Conservation (phyloP, 148 eudicot species). For the Vaccinium corymbosum region DNA sequence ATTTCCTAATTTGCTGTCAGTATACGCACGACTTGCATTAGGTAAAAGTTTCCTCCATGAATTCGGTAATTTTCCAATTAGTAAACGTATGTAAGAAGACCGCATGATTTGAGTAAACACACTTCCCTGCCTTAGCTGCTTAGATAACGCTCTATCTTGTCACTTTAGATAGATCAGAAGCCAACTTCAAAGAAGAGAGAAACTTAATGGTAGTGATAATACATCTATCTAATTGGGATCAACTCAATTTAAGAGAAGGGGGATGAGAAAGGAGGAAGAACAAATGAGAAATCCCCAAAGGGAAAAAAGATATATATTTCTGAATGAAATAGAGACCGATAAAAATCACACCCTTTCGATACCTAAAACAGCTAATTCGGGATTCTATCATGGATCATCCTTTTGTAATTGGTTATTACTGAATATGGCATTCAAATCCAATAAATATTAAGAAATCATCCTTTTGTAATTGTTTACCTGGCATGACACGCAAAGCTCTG, state of each 20-base stretch:
- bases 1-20: too few species aligned
- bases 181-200: neutral
- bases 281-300: neutral
- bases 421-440: neutral
- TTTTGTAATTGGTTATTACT: neutral
- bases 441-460: neutral
- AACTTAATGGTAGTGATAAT: neutral
- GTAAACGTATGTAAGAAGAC: neutral
- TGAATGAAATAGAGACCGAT: neutral
- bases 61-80: neutral
- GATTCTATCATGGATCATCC: neutral
- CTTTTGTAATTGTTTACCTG: slow-evolving; percentile 46
- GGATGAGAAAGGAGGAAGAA: neutral
- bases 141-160: neutral
- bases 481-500: slow-evolving; percentile 82
- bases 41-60: neutral
- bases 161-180: neutral
- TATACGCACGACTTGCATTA: neutral
- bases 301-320: neutral
- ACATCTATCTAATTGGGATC: neutral
- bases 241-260: neutral
- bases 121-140: neutral
- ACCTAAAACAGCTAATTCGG: neutral
- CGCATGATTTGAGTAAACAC: neutral
- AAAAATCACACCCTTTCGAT: neutral